Conservation (phyloP, 2,329 filamentous ascomycete genomes). For the Ophiostoma perfectum region DNA sequence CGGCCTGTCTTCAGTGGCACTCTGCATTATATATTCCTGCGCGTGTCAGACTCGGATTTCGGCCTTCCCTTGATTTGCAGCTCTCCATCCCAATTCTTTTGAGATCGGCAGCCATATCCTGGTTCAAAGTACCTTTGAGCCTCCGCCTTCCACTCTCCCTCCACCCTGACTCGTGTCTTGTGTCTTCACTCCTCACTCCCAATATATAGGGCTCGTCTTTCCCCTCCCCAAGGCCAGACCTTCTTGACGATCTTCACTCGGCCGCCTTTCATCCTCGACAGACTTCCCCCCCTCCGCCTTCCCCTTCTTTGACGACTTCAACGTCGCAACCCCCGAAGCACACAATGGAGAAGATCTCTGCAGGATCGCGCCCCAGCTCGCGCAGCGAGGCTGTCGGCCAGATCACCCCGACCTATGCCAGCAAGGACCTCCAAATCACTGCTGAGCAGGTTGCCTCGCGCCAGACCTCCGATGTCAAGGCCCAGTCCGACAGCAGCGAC, state of each 20-base stretch:
- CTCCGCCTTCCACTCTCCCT: neutral
- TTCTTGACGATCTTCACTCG: neutral
- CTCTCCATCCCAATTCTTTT: neutral
- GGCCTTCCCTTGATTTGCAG: neutral
- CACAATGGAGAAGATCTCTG: neutral
- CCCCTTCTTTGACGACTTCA: neutral
- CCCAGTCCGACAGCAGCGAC: slow-evolving; percentile 3
- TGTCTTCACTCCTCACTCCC: neutral
- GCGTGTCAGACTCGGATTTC: too few relatives aligned
- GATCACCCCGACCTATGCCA: neutral
- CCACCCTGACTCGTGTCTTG: neutral
- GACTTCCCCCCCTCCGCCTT: neutral
- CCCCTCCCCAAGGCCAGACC: neutral
- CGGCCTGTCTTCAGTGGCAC: too few relatives aligned
- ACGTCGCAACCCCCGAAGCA: neutral
- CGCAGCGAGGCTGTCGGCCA: neutral
- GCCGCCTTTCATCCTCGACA: too few relatives aligned
- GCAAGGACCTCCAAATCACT: neutral
- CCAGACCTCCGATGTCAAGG: neutral
- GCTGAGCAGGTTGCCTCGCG: neutral
- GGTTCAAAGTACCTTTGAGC: neutral
- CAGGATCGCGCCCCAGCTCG: slow-evolving; percentile 12
- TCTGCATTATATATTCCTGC: too few relatives aligned
- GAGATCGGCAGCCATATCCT: slow-evolving; percentile 6
- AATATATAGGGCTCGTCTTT: neutral